Conservation (phyloP, 345 rosid species). For the Euclidium syriacum region DNA sequence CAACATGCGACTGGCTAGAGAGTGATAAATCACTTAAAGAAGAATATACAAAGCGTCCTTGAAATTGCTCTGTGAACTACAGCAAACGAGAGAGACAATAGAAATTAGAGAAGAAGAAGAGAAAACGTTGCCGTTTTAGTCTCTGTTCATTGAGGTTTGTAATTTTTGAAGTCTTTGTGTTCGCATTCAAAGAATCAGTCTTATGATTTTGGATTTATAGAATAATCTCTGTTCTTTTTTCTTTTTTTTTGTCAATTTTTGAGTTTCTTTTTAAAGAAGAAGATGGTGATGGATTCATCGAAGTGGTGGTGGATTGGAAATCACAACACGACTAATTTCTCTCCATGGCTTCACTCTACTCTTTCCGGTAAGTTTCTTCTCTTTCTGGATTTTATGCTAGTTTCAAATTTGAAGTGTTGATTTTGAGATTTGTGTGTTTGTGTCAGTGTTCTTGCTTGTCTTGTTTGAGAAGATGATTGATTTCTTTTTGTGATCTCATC, state of each 20-base stretch:
- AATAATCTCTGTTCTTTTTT: not conserved
- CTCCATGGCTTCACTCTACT: conserved; percentile 35
- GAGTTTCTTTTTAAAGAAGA: conserved; percentile 6
- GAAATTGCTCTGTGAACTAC: not conserved
- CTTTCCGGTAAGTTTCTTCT: conserved; percentile 21
- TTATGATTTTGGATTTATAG: not conserved
- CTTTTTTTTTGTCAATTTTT: not conserved
- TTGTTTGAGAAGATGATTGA: not conserved
- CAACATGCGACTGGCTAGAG: not conserved
- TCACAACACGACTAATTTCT: conserved; percentile 32
- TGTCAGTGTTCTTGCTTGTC: not conserved
- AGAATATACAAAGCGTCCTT: not conserved
- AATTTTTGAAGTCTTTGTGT: not conserved
- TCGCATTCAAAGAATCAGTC: not conserved
- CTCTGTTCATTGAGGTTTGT: conserved; percentile 11
- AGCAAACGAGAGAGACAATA: conserved; percentile 10
- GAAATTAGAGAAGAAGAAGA: not conserved
- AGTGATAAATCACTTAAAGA: not conserved
- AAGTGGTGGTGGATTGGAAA: conserved; percentile 39
- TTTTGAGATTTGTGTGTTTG: not conserved
- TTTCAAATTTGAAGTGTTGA: not conserved
- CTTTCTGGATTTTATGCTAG: not conserved
- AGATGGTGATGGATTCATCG: conserved; percentile 27
- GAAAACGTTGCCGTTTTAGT: conserved; percentile 2
- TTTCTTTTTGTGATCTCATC: not conserved